Conservation (phyloP, 2,329 filamentous ascomycete genomes). For the Cladophialophora yegresii region DNA sequence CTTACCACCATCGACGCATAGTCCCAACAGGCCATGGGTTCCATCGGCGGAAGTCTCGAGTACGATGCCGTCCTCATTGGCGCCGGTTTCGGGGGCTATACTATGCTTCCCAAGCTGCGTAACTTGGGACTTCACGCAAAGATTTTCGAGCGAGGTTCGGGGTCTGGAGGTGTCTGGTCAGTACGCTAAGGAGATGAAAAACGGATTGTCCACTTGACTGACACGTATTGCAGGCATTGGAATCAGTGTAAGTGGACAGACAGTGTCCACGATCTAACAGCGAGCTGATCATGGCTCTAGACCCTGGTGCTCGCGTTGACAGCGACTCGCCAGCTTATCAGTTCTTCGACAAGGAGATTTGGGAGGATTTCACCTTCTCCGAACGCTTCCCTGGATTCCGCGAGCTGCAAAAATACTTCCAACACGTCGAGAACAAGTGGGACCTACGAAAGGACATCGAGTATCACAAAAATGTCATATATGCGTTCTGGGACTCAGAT, state of each 20-base stretch:
- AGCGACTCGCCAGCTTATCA: conserved; percentile 57
- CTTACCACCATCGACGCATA: conserved; percentile 11
- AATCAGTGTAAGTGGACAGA: conserved; percentile 49
- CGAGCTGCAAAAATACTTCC: conserved; percentile 50
- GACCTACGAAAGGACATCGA: conserved; percentile 49
- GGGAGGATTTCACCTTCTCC: conserved; percentile 51
- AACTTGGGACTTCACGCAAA: conserved; percentile 40
- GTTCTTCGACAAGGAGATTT: conserved; percentile 53
- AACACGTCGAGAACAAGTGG: conserved; percentile 50
- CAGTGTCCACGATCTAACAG: too few species aligned
- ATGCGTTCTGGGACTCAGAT: conserved; percentile 46
- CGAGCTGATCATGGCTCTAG: conserved; percentile 5
- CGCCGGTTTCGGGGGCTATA: conserved; percentile 25
- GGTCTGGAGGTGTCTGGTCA: conserved; percentile 48
- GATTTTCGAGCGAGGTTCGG: conserved; percentile 42
- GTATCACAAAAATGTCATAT: conserved; percentile 42
- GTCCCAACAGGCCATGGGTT: conserved; percentile 18
- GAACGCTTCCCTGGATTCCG: conserved; percentile 44
- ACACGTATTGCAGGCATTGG: conserved; percentile 42
- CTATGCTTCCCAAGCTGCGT: conserved; percentile 39
- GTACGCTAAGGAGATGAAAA: not conserved
- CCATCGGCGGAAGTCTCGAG: conserved; percentile 13
- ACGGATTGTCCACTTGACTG: conserved; percentile 1
- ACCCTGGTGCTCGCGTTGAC: conserved; percentile 57
- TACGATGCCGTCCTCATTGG: conserved; percentile 27